Evolutionary conservation across 1,284 basidiomycete genomes (phyloP).

Genomic region (Cutaneotrichosporon cyanovorans): DNA sequence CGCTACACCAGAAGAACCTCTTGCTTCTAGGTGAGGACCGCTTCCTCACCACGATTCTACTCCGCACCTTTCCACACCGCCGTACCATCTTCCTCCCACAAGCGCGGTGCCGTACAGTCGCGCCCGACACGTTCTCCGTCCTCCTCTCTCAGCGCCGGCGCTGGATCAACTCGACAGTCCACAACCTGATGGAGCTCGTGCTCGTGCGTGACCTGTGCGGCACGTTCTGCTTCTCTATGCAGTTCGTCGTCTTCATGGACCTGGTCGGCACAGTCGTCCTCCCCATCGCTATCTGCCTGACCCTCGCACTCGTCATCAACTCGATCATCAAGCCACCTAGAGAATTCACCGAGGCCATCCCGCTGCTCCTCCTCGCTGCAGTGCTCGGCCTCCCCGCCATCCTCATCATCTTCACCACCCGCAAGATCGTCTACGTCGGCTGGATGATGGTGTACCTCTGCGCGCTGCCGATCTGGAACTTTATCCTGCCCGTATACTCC

Average conservation of each 20-base stretch:
- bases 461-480: slow-evolving; percentile 92
- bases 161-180: slow-evolving; percentile 99
- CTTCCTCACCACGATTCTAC: slow-evolving; percentile 88
- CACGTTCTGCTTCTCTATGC: slow-evolving; percentile 95
- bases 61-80: slow-evolving; percentile 93
- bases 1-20: slow-evolving; percentile 96
- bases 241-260: slow-evolving; percentile 98
- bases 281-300: slow-evolving; percentile 87
- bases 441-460: slow-evolving; percentile 96
- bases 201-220: slow-evolving; percentile 92
- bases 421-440: slow-evolving; percentile 89
- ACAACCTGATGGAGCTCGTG: slow-evolving; percentile 98
- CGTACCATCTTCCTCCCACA: slow-evolving; percentile 99
- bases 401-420: slow-evolving; percentile 85
- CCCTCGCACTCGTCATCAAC: slow-evolving; percentile 77
- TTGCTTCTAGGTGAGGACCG: slow-evolving; percentile 96
- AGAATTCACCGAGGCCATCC: slow-evolving; percentile 86
- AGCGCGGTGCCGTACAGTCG: slow-evolving; percentile 88
- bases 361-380: slow-evolving; percentile 76
- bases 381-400: slow-evolving; percentile 90
- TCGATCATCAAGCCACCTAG: slow-evolving; percentile 75
- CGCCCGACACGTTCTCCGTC: slow-evolving; percentile 88
- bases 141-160: slow-evolving; percentile 93
- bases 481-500: slow-evolving; percentile 84
- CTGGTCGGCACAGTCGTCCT: slow-evolving; percentile 90